Base-by-base conservation (phyloP, 2,329 filamentous ascomycete genomes). In the Alternaria conjuncta region DNA sequence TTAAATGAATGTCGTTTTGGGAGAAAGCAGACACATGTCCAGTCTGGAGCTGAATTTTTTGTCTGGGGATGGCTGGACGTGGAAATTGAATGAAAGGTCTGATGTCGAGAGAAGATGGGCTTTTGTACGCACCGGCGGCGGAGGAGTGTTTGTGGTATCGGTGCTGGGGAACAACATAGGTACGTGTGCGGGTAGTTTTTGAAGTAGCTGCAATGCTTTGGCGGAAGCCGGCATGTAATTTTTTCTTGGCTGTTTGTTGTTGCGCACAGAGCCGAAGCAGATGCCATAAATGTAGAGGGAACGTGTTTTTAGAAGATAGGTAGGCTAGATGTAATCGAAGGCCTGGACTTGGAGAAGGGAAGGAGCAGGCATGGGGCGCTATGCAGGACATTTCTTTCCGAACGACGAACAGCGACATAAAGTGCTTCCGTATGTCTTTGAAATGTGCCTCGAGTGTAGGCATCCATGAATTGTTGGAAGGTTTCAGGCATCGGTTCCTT, bases 61-160 rank as follows among this genome's bases (percentile, higher is more conserved):
- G 25, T 26, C 25, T 3, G 8, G 25, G 2, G 8, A 26, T 5
- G 5, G 21, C 4, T 23, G 21, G 21, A 23, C 4, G 36, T 18
- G 8, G 6, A 41, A 9, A 41, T 1, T 18, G 36, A 1, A 0
- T 5, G n/a, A 3, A 4, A 41, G 36, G n/a, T 3, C 4, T 2
- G 3, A 41, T 1, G 36, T 41, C 36, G 36, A 41, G 4, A 41
- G n/a, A 41, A 11, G 4, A 41, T 3, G 8, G 2, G 4, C n/a
- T 18, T 18, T 41, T 11, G 6, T 41, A 18, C 32, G 5, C 32
- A 6, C 6, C 13, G 30, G 3, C 30, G 30, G 30, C 30, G 30
- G 13, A 4, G 6, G 6, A 15, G 30, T 36, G 7, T 36, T 8
- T 15, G 13, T 2, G 30, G 12, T 21, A 21, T 21, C 21, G 21